Evolutionary conservation across 805 yeast species (phyloP).

Genomic region (Saturnispora serradocipensis): DNA sequence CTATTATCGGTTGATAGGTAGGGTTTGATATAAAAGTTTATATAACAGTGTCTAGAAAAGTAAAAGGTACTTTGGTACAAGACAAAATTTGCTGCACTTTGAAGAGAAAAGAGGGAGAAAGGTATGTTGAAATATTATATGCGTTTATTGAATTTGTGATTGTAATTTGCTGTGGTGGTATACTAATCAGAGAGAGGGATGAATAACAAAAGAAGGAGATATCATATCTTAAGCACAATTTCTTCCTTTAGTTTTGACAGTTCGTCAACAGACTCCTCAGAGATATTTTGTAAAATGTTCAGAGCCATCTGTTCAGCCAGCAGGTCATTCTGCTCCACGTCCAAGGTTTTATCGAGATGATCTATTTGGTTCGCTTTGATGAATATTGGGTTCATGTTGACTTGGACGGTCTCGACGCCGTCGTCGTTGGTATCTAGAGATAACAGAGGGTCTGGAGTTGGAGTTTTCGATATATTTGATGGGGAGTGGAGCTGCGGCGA

Average conservation of each 20-base stretch:
- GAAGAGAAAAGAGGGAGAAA: not conserved
- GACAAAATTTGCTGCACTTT: not conserved
- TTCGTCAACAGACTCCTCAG: constrained; percentile 26
- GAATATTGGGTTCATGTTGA: constrained; percentile 19
- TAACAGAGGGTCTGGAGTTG: not conserved
- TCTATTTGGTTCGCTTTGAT: constrained; percentile 26
- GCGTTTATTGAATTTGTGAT: not conserved
- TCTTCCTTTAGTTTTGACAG: constrained; percentile 23
- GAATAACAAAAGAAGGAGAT: not conserved
- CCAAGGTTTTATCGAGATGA: constrained; percentile 22
- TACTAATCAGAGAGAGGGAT: not conserved
- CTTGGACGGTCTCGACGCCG: not conserved
- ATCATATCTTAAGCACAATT: constrained; percentile 16
- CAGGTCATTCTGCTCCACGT: constrained; percentile 21
- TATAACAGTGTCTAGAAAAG: not conserved
- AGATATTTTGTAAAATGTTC: constrained; percentile 23
- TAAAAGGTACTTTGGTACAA: not conserved
- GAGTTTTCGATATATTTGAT: not conserved
- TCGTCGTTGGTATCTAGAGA: not conserved
- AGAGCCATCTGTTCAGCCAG: constrained; percentile 29
- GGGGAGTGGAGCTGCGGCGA: not conserved
- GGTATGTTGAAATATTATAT: not conserved
- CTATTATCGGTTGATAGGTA: not conserved
- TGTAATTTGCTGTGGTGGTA: not conserved
- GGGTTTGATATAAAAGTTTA: not conserved